Base-by-base conservation (phyloP, 306 rosid species). In the Urtica urens region DNA sequence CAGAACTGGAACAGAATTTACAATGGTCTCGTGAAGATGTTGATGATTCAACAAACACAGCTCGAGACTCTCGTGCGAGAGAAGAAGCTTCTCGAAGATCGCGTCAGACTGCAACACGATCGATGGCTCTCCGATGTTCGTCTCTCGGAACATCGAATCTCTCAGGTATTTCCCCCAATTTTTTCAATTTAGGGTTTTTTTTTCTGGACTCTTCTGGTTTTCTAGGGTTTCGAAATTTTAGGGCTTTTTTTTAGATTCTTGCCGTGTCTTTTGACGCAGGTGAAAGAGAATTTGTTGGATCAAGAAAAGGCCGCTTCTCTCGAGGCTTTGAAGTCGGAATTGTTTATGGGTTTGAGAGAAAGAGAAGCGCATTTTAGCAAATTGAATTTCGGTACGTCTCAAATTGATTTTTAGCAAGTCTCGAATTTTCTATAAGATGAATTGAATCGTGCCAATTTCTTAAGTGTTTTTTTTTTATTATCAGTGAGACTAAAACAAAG, bases 1-100 rank as follows among this genome's bases (percentile, higher is more conserved):
- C 71, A 66, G 35, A 90, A 79, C 16, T 90, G 95, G 95, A 64
- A 76, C 6, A 69, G 43, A 41, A 53, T 73, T 13, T 81, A 79
- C 66, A 52, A 64, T n/a, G 60, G 57, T 31, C 7, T 85, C 71
- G 75, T 69, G 28, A 66, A 70, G 25, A 81, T 81, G 72, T 20
- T 82, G 35, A 63, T 53, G 26, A 58, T 48, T 37, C 82, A 78
- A 71, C 87, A 84, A 40, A 60, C 55, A 10, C 84, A 85, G 79
- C 76, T 90, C 40, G 87, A 66, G 20, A 53, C 75, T 4, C 70
- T 81, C 42, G 70, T 67, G 20, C 56, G 26, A 28, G 79, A 71
- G 38, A 72, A 84, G 15, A 75, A 71, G 39, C 20, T 75, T 55
- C 76, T 81, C 28, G 67, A 73, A 71, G 79, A 81, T 43, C 81